Base-by-base conservation (phyloP, 2,329 filamentous ascomycete species). In the Botrytis medusae region DNA sequence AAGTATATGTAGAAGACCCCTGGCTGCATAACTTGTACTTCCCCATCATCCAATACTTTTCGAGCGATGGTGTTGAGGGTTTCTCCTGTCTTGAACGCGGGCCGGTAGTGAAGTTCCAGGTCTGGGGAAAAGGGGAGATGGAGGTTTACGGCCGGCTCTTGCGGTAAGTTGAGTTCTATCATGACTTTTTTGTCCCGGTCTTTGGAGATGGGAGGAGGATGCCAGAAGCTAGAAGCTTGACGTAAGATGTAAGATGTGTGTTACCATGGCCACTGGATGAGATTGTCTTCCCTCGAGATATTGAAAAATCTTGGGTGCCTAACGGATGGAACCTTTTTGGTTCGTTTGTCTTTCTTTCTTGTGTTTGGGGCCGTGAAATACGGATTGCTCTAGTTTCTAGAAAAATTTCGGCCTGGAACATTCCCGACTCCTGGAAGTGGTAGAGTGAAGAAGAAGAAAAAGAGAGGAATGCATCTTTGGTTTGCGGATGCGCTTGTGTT, bases 11-110 rank as follows among this genome's bases (percentile, higher is more conserved):
- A 42, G 18, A 29, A 8, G n/a, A 25, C 46, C 46, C 48, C 48
- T 54, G 25, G 48, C 64, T 68, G 64, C 64, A 68, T 68, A 68
- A 29, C n/a, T 12, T 54, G 64, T 68, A 42, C 48, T 42, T 29
- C 64, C 64, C 48, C 46, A 57, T 42, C 48, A 42, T 29, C 64
- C 64, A 68, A 68, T 68, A 4, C 46, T 22, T 68, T 68, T 54
- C 64, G 44, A 37, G 44, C 22, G 9, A 8, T 18, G 10, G 16
- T 32, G 20, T 18, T 32, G 62, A 46, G 29, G 3, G 51, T 1
- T 29, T 48, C 7, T 5, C 14, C 32, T 40, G 46, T 9, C 46
- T 42, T 68, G 9, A 22, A 25, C n/a, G 64, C 48, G 34, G 34
- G 12, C 48, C 34, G 46, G 64, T 46, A 42, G n/a, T 57, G 34